phyloP scores from a whole-genome alignment of 2,329 filamentous ascomycete genomes.

The Diaporthe velutina region DNA sequence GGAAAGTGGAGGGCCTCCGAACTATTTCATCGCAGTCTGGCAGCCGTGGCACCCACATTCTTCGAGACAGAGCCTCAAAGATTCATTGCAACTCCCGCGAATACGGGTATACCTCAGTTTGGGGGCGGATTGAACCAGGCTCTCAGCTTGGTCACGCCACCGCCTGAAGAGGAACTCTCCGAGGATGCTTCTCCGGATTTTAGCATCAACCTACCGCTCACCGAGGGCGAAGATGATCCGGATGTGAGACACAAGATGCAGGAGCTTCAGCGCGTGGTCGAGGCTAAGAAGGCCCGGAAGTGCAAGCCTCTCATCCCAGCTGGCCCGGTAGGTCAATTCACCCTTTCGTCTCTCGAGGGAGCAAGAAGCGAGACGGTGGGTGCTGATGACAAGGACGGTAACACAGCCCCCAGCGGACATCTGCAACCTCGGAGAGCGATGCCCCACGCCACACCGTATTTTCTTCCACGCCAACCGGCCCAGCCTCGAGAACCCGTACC shows the following conservation, averaged over 20 bases:
- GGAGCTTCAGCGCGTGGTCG: slow-evolving; percentile 22
- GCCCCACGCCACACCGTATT: slow-evolving; percentile 31
- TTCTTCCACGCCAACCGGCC: slow-evolving; percentile 34
- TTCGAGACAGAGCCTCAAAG: background rate
- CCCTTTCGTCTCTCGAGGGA: background rate
- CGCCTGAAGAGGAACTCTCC: background rate
- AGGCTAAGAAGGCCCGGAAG: slow-evolving; percentile 20
- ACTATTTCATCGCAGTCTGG: slow-evolving; percentile 18
- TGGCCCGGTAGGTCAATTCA: slow-evolving; percentile 6
- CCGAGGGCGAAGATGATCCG: slow-evolving; percentile 34
- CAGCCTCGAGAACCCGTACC: slow-evolving; percentile 21
- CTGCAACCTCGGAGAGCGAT: slow-evolving; percentile 31
- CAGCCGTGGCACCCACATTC: background rate
- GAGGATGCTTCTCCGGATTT: background rate
- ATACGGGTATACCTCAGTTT: background rate
- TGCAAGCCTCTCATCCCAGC: background rate
- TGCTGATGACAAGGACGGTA: background rate
- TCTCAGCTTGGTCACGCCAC: slow-evolving; percentile 4
- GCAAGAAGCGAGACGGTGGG: background rate
- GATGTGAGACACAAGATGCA: background rate
- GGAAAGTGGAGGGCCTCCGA: background rate
- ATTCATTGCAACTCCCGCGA: background rate
- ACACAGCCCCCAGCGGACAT: background rate
- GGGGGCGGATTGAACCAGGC: background rate
- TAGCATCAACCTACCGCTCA: background rate